Evolutionary conservation across 352 stramenopile species (phyloP).

Genomic region (Phytophthora macrochlamydospora): DNA sequence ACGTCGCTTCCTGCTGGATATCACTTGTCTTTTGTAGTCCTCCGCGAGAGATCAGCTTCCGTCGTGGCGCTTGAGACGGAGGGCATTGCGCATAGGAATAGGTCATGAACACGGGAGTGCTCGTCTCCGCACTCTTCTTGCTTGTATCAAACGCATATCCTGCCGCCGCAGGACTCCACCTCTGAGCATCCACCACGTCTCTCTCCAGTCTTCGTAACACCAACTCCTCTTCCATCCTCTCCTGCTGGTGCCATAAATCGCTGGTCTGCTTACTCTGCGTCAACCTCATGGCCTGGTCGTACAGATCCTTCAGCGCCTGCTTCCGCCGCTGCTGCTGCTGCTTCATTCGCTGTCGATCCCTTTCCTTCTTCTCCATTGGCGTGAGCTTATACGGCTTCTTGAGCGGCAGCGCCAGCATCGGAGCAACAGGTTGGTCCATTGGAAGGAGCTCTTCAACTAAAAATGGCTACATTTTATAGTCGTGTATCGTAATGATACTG

Average conservation of each 20-base stretch:
- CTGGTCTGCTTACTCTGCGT: slow-evolving; percentile 29
- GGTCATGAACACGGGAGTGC: slow-evolving; percentile 58
- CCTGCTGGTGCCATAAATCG: slow-evolving; percentile 49
- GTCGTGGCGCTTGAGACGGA: slow-evolving; percentile 29
- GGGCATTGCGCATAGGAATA: slow-evolving; percentile 59
- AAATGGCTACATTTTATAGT: too few relatives aligned
- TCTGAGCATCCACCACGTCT: slow-evolving; percentile 60
- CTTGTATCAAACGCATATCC: slow-evolving; percentile 54
- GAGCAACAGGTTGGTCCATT: slow-evolving; percentile 11
- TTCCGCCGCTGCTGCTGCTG: slow-evolving; percentile 53
- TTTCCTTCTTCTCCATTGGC: slow-evolving; percentile 53
- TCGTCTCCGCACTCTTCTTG: slow-evolving; percentile 5
- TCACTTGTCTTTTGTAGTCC: slow-evolving; percentile 21
- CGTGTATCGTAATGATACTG: too few relatives aligned
- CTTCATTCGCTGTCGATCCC: slow-evolving; percentile 53
- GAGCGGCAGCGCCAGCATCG: slow-evolving; percentile 17
- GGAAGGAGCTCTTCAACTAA: too few relatives aligned
- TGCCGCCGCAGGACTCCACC: slow-evolving; percentile 50
- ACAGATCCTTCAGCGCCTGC: slow-evolving; percentile 39
- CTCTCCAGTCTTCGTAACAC: slow-evolving; percentile 64
- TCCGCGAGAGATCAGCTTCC: slow-evolving; percentile 16
- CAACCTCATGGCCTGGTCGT: slow-evolving; percentile 33
- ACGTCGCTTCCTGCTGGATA: slow-evolving; percentile 28
- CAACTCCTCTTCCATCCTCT: slow-evolving; percentile 68
- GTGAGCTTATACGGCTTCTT: slow-evolving; percentile 43